Conservation (phyloP, 352 stramenopile species). For the Globisporangium lucens region DNA sequence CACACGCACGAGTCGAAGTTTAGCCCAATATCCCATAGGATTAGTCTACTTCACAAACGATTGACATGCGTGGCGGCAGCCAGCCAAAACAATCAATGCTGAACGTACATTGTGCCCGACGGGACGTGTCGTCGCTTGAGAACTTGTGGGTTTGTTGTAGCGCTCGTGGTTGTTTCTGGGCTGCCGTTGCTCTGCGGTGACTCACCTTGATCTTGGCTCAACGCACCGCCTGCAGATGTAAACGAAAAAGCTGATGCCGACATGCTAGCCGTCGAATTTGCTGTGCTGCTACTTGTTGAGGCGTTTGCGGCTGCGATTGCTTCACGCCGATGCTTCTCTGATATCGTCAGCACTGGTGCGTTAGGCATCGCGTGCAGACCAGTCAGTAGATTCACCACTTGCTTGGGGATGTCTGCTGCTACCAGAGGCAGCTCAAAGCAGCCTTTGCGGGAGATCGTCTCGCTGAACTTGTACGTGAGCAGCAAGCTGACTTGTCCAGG, state of each 20-base stretch:
- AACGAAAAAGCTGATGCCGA: neutral
- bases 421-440: constrained; percentile 41
- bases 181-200: neutral
- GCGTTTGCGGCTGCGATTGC: neutral
- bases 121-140: constrained; percentile 48
- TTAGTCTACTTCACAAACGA: neutral
- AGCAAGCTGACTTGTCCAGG: constrained; percentile 24
- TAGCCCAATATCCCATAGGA: neutral
- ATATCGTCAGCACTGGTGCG: constrained; percentile 27
- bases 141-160: constrained; percentile 9
- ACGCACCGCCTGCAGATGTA: neutral
- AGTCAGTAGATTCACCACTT: constrained; percentile 34
- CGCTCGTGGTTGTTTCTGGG: neutral
- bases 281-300: neutral
- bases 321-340: constrained; percentile 24
- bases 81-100: neutral
- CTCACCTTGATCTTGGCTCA: neutral
- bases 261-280: neutral
- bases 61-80: neutral
- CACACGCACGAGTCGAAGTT: neutral
- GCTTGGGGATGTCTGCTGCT: constrained; percentile 19
- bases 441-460: constrained; percentile 49
- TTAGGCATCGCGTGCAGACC: constrained; percentile 37
- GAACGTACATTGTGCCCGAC: constrained; percentile 46
- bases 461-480: constrained; percentile 66